Conservation (phyloP, 306 rosid genomes). For the Cercis canadensis region DNA sequence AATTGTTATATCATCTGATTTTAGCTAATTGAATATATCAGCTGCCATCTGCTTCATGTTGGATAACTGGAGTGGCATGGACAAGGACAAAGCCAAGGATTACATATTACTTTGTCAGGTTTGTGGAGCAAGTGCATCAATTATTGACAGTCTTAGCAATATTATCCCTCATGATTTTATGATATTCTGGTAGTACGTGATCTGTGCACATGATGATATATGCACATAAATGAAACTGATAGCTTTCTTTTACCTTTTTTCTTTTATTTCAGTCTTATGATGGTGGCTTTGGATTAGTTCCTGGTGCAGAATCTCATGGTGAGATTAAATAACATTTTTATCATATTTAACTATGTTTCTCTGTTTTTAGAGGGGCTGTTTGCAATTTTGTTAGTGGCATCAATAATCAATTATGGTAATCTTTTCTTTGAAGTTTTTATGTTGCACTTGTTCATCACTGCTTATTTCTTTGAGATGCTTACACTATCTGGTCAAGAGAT, state of each 20-base stretch:
- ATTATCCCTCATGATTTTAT: neutral
- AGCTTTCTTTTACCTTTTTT: conserved; percentile 27
- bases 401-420: conserved; percentile 1
- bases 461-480: conserved; percentile 10
- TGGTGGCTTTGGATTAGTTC: conserved; percentile 96
- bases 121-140: conserved; percentile 39
- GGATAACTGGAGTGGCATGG: conserved; percentile 94
- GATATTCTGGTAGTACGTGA: conserved; percentile 11
- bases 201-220: conserved; percentile 2
- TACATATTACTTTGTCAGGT: conserved; percentile 92
- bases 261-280: conserved; percentile 73
- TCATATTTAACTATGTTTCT: conserved; percentile 5
- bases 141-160: conserved; percentile 8
- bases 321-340: conserved; percentile 48
- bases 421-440: conserved; percentile 2
- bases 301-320: conserved; percentile 98
- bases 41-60: conserved; percentile 85
- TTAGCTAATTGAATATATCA: conserved; percentile 52
- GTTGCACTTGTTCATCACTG: neutral
- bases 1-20: conserved; percentile 28
- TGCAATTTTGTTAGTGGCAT: conserved; percentile 18
- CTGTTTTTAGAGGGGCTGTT: conserved; percentile 11
- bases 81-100: conserved; percentile 83
- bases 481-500: neutral
- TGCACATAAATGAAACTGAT: conserved; percentile 20